Conservation (phyloP, 1,139 yeast species). For the Suzukiozyma palmioleophila region DNA sequence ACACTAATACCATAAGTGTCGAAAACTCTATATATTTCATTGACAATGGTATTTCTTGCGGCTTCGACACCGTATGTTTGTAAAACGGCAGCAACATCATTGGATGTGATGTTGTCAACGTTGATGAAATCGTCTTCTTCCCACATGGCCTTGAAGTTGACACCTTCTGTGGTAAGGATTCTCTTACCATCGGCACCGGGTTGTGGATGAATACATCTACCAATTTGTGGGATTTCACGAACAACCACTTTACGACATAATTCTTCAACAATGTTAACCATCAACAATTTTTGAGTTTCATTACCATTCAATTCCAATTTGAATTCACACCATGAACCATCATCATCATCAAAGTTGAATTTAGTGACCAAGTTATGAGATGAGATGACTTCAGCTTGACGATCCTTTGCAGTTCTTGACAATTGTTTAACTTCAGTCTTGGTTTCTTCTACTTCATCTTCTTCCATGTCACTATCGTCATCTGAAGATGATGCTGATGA, state of each 20-base stretch:
- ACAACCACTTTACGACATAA: conserved; percentile 88
- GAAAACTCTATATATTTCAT: conserved; percentile 94
- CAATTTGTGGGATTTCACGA: conserved; percentile 86
- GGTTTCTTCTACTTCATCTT: conserved; percentile 12
- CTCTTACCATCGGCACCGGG: conserved; percentile 58
- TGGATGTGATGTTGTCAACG: conserved; percentile 82
- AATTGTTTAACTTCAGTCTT: conserved; percentile 27
- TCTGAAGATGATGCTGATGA: conserved; percentile 26
- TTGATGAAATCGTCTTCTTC: conserved; percentile 90
- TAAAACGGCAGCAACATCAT: conserved; percentile 89
- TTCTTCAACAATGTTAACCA: conserved; percentile 95
- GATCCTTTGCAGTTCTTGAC: conserved; percentile 66
- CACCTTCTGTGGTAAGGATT: conserved; percentile 92
- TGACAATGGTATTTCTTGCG: conserved; percentile 94
- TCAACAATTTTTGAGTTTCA: conserved; percentile 85
- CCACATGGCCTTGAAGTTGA: conserved; percentile 97
- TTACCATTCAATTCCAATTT: conserved; percentile 73
- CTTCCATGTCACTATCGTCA: conserved; percentile 14
- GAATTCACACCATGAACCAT: conserved; percentile 93
- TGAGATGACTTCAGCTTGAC: conserved; percentile 78
- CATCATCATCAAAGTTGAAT: conserved; percentile 84
- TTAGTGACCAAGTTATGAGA: conserved; percentile 67
- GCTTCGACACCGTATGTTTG: conserved; percentile 97
- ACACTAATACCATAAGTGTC: conserved; percentile 95
- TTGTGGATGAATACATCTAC: conserved; percentile 87